phyloP scores from a whole-genome alignment of 441 rosid species.

The Kokia cookei region DNA sequence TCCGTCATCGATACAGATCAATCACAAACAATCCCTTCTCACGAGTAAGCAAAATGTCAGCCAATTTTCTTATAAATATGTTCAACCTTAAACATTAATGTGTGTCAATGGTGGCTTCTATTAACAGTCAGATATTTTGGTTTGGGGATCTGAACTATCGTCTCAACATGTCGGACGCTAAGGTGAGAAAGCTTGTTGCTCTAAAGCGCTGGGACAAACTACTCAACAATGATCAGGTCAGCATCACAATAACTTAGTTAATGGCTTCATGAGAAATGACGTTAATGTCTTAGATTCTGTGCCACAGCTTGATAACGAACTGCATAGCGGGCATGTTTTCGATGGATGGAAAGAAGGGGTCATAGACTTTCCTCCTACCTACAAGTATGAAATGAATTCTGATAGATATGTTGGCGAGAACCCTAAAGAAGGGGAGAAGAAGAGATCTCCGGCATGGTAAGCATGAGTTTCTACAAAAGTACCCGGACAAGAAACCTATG shows the following conservation, averaged over 20 bases:
- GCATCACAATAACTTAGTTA: background rate
- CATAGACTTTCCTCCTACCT: constrained; percentile 85
- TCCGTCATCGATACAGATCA: constrained; percentile 61
- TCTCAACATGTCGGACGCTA: constrained; percentile 65
- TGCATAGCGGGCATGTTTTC: constrained; percentile 68
- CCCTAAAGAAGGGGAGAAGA: constrained; percentile 81
- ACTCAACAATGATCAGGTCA: constrained; percentile 73
- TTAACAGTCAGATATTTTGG: constrained; percentile 87
- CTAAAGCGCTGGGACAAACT: constrained; percentile 77
- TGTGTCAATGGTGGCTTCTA: constrained; percentile 7
- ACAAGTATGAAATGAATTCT: constrained; percentile 78
- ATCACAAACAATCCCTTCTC: constrained; percentile 81
- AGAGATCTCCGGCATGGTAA: constrained; percentile 97
- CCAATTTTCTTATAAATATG: background rate
- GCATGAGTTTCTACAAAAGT: constrained; percentile 1
- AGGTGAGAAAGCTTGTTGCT: constrained; percentile 73
- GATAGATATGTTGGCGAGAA: constrained; percentile 72
- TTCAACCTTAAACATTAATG: background rate
- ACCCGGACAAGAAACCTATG: background rate
- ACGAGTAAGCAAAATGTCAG: constrained; percentile 56
- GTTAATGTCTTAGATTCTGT: background rate
- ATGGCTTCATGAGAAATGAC: background rate
- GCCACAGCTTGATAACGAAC: constrained; percentile 67
- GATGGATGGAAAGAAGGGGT: constrained; percentile 96
- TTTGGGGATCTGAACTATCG: constrained; percentile 97